A percentile compares a stretch with the other conserved stretches of the same genome.
phyloP scores from a whole-genome alignment of 768 basidiomycete genomes.

The Termitomyces sp. region DNA sequence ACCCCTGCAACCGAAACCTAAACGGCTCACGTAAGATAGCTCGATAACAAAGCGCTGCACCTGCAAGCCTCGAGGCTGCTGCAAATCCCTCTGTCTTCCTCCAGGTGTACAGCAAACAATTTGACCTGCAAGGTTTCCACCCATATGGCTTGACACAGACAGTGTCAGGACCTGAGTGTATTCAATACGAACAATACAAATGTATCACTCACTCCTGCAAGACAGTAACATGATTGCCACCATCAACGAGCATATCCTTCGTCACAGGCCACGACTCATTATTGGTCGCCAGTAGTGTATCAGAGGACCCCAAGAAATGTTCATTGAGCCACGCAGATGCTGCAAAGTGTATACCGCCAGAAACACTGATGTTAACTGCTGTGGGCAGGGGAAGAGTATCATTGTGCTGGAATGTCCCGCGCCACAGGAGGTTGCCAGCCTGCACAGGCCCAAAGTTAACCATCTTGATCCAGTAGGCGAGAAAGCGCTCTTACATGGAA shows the following conservation, averaged over 20 bases:
- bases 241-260: slow-evolving; percentile 7
- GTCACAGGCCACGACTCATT: slow-evolving; percentile 11
- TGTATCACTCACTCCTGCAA: slow-evolving; percentile 10
- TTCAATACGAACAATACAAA: not conserved
- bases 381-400: slow-evolving; percentile 4
- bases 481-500: slow-evolving; percentile 8
- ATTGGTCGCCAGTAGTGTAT: slow-evolving; percentile 10
- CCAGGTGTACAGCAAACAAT: slow-evolving; percentile 15
- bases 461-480: not conserved
- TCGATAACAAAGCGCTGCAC: not conserved
- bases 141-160: slow-evolving; percentile 10
- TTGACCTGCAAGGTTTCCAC: slow-evolving; percentile 15
- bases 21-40: not conserved
- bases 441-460: not conserved
- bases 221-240: slow-evolving; percentile 8
- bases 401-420: slow-evolving; percentile 11
- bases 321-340: slow-evolving; percentile 14
- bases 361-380: slow-evolving; percentile 13
- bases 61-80: slow-evolving; percentile 13
- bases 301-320: slow-evolving; percentile 9
- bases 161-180: not conserved
- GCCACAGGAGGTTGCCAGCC: slow-evolving; percentile 15
- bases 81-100: slow-evolving; percentile 13
- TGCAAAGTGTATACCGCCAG: slow-evolving; percentile 12
- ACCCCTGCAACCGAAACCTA: slow-evolving; percentile 1